Base-by-base conservation (phyloP, 176 grass and related monocot species). In the Ensete ventricosum region DNA sequence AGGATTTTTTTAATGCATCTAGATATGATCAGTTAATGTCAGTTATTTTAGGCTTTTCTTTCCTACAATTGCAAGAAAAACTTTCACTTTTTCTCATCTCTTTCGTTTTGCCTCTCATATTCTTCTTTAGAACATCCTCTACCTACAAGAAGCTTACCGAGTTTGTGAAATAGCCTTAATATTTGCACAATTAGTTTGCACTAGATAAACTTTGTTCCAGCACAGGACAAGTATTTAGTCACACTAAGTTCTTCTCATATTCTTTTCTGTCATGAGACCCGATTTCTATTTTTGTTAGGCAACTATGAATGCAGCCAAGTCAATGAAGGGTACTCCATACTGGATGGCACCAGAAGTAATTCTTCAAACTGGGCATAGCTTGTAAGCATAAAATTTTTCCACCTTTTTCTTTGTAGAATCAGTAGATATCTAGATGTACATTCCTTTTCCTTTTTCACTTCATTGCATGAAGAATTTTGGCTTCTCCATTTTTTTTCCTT, bases 261-360 rank as follows among this genome's bases (percentile, higher is more conserved):
- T 64, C 9, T 23, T 24, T 64, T 0, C 1, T 24, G 22, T 21
- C 62, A 20, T 69, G 67, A 5, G 24, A 9, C 10, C 25, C n/a
- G 0, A 19, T 16, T 29, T 69, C 19, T 6, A 9, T 6, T 19
- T 52, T 79, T 89, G 24, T 78, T 66, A 99, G 95, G 95, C 95
- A 81, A 99, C 95, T 67, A 83, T 99, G 78, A 93, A 91, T 81
- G 95, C 95, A 51, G 90, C 90, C 53, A 99, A 99, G 85, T 94
- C 95, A 71, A 94, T 94, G 88, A 99, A 94, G 85, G 95, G 95
- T 55, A 94, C 95, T n/a, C 88, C 95, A 10, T 86, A 91, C 49
- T 99, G 95, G 95, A 99, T 99, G 95, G 95, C 95, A 62, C 95
- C 95, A 82, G 95, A 99, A 99, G 90, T 99, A 21, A 99, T 99